A percentile compares a stretch with the other conserved stretches of the same genome.
Evolutionary conservation across 345 rosid genomes (phyloP).

Genomic region (Dipteronia sinensis): DNA sequence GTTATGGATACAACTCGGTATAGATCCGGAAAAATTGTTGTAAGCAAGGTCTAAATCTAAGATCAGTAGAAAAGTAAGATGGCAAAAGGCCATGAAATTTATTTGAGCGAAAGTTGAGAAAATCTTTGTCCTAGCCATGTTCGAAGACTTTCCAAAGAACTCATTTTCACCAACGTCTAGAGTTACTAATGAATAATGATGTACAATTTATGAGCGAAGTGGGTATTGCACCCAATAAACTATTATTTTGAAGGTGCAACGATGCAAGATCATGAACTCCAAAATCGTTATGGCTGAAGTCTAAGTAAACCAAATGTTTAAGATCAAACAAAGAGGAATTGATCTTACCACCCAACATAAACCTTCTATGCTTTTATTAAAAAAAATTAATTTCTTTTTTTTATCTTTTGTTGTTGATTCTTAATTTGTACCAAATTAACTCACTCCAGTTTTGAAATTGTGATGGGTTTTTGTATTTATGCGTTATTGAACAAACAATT

Average conservation of each 20-base stretch:
- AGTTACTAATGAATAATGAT: too few relatives aligned
- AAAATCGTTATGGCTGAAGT: too few relatives aligned
- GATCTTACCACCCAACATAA: too few relatives aligned
- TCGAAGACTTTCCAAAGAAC: slow-evolving; percentile 5
- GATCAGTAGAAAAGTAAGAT: not conserved
- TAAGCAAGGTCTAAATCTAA: slow-evolving; percentile 16
- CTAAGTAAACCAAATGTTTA: too few relatives aligned
- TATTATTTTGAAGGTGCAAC: not conserved
- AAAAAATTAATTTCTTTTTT: too few relatives aligned
- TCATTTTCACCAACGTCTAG: not conserved
- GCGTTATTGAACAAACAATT: too few relatives aligned
- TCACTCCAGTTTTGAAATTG: too few relatives aligned
- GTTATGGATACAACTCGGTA: slow-evolving; percentile 14
- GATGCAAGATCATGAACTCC: not conserved
- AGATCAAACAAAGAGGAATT: too few relatives aligned
- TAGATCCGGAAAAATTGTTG: not conserved
- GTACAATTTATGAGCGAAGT: not conserved
- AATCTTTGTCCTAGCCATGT: not conserved
- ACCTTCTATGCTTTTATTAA: too few relatives aligned
- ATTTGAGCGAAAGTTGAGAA: slow-evolving; percentile 12
- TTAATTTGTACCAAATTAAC: too few relatives aligned
- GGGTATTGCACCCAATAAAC: not conserved
- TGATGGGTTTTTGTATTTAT: too few relatives aligned
- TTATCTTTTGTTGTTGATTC: too few relatives aligned
- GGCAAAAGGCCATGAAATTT: slow-evolving; percentile 11